Base-by-base conservation (phyloP, 352 stramenopile species). In the Sclerospora graminicola region DNA sequence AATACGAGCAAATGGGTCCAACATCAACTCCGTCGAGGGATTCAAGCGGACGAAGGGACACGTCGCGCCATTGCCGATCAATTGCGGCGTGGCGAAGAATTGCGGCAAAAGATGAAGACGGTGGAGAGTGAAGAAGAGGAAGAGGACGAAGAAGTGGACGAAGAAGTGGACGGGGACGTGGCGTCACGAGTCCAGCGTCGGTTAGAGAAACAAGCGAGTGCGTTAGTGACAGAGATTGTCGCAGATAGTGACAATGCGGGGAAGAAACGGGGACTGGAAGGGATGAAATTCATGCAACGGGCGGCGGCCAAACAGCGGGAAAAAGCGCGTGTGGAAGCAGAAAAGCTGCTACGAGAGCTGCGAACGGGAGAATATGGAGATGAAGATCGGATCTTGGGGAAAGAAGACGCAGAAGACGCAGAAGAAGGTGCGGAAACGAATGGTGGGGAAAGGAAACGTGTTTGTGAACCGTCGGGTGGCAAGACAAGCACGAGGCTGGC, bases 1-100 rank as follows among this genome's bases (percentile, higher is more conserved):
- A 99, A 98, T 73, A 98, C 93, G n/a, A 93, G 75, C 57, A 96
- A 96, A 76, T 98, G 94, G 94, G 91, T 97, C 24, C 96, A 96
- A 56, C 84, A 95, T 51, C 84, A 97, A 44, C 73, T 98, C 14
- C 82, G 91, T 51, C 70, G 92, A 19, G 93, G 93, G 13, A 87
- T 94, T 13, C 82, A 82, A 40, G 84, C 93, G 8, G 91, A 97
- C 52, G 67, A 93, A 30, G 84, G 84, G n/a, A 98, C 94, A 20
- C 80, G 87, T 40, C 70, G 67, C 48, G 93, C 64, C 19, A 93
- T 97, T 51, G 90, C 81, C 11, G 80, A 95, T 34, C 82, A 93
- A 50, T 54, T 95, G n/a, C 69, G 76, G 28, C 74, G 78, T 33
- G 83, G 94, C 14, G 86, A 98, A 31, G 85, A 98, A 31, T 65